phyloP scores from a whole-genome alignment of 805 yeast genomes.

The Wickerhamiella qilinensis region DNA sequence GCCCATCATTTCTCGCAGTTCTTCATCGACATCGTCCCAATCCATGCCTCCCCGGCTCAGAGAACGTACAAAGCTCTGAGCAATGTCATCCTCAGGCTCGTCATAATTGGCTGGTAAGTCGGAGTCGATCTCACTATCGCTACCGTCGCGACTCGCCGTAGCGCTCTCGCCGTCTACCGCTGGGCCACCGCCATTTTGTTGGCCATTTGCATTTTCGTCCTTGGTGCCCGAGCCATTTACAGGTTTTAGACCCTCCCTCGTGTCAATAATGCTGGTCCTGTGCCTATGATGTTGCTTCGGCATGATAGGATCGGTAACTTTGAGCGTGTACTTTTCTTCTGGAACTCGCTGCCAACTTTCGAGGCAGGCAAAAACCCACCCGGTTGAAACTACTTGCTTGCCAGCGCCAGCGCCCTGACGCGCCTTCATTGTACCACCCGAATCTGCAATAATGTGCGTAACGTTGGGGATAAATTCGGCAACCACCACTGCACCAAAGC shows the following conservation, averaged over 20 bases:
- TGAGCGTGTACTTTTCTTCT: constrained; percentile 41
- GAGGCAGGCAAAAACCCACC: constrained; percentile 81
- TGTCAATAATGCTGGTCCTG: not conserved
- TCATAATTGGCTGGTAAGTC: constrained; percentile 17
- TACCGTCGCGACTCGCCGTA: constrained; percentile 9
- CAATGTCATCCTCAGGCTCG: constrained; percentile 30
- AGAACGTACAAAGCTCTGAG: constrained; percentile 22
- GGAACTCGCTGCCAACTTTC: constrained; percentile 60
- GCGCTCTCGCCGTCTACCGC: constrained; percentile 8
- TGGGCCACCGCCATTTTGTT: not conserved
- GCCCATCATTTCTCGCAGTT: constrained; percentile 35
- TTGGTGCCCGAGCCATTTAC: not conserved
- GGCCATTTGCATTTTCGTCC: not conserved
- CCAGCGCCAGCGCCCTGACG: constrained; percentile 52
- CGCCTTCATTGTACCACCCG: constrained; percentile 71
- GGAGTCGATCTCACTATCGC: constrained; percentile 19
- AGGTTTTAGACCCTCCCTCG: no score
- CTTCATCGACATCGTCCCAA: constrained; percentile 36
- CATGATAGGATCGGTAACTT: constrained; percentile 33
- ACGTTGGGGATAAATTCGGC: constrained; percentile 54
- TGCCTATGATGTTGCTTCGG: constrained; percentile 17
- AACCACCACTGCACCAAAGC: constrained; percentile 79
- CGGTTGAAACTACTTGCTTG: constrained; percentile 72
- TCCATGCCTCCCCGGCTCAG: constrained; percentile 24
- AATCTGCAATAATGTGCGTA: constrained; percentile 77